These are phyloP conservation scores for Spathaspora sp. DNA, from an alignment of 805 yeast genomes.

Conservation along the genomic window DNA sequence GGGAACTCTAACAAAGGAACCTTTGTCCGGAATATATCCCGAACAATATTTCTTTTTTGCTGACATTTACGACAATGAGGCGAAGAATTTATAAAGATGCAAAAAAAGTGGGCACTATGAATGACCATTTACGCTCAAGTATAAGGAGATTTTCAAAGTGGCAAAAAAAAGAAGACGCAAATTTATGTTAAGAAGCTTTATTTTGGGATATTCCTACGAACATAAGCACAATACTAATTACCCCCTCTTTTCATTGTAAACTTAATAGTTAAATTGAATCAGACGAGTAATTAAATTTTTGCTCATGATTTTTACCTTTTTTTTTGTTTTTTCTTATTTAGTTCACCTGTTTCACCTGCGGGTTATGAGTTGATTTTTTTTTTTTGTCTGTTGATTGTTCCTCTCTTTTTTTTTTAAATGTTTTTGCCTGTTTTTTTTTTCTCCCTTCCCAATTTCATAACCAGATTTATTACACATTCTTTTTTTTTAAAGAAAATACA, in stretches of 20 bases:
- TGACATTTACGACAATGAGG: not conserved
- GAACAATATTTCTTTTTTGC: not conserved
- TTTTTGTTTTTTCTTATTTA: conserved; percentile 1
- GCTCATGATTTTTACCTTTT: not conserved
- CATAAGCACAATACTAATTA: not conserved
- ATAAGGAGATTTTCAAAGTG: not conserved
- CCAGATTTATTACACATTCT: not conserved
- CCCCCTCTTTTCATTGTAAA: not conserved
- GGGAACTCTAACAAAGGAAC: not conserved
- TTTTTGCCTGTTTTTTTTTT: not conserved
- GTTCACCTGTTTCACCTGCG: not conserved
- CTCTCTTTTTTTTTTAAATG: not conserved
- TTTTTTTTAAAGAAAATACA: not conserved
- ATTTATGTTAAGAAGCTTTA: not conserved
- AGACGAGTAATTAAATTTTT: not conserved
- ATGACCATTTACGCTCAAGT: not conserved
- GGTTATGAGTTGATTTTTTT: not conserved
- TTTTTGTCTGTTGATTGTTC: not conserved
- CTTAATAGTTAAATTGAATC: not conserved
- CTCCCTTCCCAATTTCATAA: not conserved
- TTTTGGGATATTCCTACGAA: too few relatives aligned
- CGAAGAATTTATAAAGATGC: not conserved
- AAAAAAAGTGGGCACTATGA: not conserved
- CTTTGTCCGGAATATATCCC: too few relatives aligned
- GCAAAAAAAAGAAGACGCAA: not conserved